Conservation (phyloP, 306 rosid species). For the Potentilla sterilis region DNA sequence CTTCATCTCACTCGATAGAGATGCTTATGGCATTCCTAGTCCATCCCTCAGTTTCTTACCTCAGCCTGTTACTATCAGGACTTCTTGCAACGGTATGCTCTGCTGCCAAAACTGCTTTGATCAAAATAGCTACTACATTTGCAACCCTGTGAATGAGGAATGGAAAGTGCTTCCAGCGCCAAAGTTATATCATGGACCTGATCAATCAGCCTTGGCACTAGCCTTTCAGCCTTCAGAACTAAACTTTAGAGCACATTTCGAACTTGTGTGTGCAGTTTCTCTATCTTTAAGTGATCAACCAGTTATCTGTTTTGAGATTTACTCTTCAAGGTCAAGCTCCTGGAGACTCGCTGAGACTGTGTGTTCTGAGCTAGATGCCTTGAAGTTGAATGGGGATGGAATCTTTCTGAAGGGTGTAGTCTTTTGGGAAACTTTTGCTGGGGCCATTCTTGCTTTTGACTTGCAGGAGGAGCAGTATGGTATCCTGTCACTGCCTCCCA, state of each 20-base stretch:
- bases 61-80: conserved; percentile 7
- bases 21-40: conserved; percentile 32
- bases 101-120: conserved; percentile 25
- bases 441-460: conserved; percentile 32
- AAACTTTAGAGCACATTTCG: conserved; percentile 30
- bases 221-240: conserved; percentile 25
- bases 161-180: conserved; percentile 30
- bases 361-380: conserved; percentile 22
- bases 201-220: conserved; percentile 26
- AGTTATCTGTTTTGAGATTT: conserved; percentile 31
- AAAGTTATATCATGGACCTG: conserved; percentile 18
- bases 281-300: neutral
- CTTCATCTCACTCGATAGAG: conserved; percentile 29
- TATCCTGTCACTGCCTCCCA: conserved; percentile 25
- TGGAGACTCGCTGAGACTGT: conserved; percentile 28
- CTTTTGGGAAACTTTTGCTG: conserved; percentile 36
- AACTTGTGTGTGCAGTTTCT: conserved; percentile 35
- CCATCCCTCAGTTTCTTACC: conserved; percentile 33
- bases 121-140: conserved; percentile 28
- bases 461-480: conserved; percentile 31
- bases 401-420: conserved; percentile 23
- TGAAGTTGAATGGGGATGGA: conserved; percentile 24
- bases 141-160: conserved; percentile 37
- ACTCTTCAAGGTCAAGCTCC: conserved; percentile 43
- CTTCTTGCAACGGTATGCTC: conserved; percentile 35